Conservation (phyloP, 1,284 basidiomycete species). For the Pseudozyma hubeiensis region DNA sequence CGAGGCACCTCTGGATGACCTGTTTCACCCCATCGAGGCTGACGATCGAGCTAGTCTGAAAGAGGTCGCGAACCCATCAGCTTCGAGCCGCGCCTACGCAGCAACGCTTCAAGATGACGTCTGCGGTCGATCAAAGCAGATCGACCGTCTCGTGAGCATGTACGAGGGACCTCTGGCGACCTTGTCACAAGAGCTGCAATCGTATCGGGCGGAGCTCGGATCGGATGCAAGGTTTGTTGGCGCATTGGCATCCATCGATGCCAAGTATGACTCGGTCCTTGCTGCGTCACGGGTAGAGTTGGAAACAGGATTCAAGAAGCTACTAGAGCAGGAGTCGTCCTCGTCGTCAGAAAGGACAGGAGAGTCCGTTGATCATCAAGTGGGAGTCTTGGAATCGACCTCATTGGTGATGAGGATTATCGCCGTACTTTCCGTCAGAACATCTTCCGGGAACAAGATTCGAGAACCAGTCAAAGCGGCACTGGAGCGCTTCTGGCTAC, state of each 20-base stretch:
- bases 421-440: conserved; percentile 17
- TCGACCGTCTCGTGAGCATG: conserved; percentile 26
- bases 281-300: conserved; percentile 16
- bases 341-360: background rate
- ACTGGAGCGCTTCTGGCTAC: conserved; percentile 30
- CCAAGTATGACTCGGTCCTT: conserved; percentile 21
- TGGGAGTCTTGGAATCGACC: conserved; percentile 3
- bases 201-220: conserved; percentile 25
- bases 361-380: background rate
- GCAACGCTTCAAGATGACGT: conserved; percentile 25
- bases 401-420: conserved; percentile 21
- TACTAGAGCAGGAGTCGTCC: conserved; percentile 18
- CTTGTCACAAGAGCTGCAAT: conserved; percentile 14
- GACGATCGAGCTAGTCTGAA: background rate
- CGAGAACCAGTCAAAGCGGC: conserved; percentile 21
- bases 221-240: conserved; percentile 16
- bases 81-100: conserved; percentile 12
- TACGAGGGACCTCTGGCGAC: conserved; percentile 24
- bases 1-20: conserved; percentile 29
- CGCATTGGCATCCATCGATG: conserved; percentile 15
- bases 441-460: background rate
- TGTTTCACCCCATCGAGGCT: conserved; percentile 17
- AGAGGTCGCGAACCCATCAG: background rate
- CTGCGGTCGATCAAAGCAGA: conserved; percentile 26
- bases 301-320: conserved; percentile 10